Evolutionary conservation across 768 basidiomycete genomes (phyloP), one percentile per base, ranked within the genome.

Genomic region (Mycena vitilis): DNA sequence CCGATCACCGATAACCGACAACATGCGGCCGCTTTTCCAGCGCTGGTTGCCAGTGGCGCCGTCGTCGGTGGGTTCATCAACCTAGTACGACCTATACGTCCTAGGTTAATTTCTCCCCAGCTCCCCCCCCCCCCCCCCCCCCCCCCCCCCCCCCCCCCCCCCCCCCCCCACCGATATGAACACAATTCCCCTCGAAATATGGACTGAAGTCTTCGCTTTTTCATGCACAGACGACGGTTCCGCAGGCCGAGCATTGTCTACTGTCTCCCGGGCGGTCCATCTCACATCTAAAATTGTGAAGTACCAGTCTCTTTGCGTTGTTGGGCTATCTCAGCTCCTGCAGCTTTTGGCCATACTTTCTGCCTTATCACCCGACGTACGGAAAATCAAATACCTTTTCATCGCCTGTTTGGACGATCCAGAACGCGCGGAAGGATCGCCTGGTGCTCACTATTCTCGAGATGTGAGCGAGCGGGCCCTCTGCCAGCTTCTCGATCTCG

Each of bases 141-240:
- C n/a, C n/a, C n/a, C n/a, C n/a, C n/a, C n/a, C n/a, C n/a, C n/a
- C n/a, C n/a, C n/a, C n/a, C n/a, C n/a, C n/a, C n/a, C n/a, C n/a
- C n/a, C n/a, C n/a, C n/a, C n/a, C n/a, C 48, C n/a, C 36, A 37
- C 36, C 20, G 48, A 60, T 30, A 66, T 71, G 61, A 38, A 66
- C 8, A 48, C 45, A 37, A 56, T 60, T 22, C 30, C 36, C 15
- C 13, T 54, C 3, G 63, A 64, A 3, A 38, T 64, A 11, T 64
- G 63, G 63, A 47, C 10, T 13, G 48, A 64, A 49, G 18, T 64
- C 18, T 64, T 64, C 25, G 42, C 44, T 48, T 49, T 64, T 37
- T 10, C 54, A 22, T 64, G 63, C 63, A 55, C 63, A 25, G 63
- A 64, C 45, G 63, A 56, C 49, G 63, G 63, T 5, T 22, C 4